These are phyloP conservation scores for Gossypium schwendimanii DNA, from an alignment of 441 rosid genomes.

Conservation along the genomic window DNA sequence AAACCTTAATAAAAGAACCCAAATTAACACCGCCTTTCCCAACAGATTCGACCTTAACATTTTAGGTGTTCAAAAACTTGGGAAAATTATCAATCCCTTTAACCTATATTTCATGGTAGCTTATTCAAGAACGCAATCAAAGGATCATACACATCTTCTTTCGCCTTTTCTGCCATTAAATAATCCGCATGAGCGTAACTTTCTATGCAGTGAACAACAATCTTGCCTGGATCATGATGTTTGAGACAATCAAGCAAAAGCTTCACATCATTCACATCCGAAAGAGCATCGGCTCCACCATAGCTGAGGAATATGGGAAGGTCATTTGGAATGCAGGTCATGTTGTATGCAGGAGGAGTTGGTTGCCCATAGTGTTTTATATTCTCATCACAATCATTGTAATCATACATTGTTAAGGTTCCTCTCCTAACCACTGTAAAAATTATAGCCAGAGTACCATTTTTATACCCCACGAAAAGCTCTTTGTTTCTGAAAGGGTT, in stretches of 20 bases:
- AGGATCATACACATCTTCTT: constrained; percentile 28
- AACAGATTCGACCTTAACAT: too few species aligned
- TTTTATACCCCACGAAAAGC: background rate
- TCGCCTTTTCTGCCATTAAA: constrained; percentile 30
- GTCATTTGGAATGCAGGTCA: constrained; percentile 32
- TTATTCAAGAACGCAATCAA: constrained; percentile 21
- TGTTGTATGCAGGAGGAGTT: constrained; percentile 36
- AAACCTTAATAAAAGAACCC: too few species aligned
- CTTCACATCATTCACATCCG: constrained; percentile 26
- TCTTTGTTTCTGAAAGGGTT: background rate
- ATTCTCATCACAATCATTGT: constrained; percentile 27
- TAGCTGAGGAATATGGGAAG: constrained; percentile 31
- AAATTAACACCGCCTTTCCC: too few species aligned
- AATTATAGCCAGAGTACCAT: background rate
- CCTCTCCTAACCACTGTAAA: constrained; percentile 38
- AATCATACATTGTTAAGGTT: constrained; percentile 33
- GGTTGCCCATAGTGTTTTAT: constrained; percentile 35
- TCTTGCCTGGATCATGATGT: constrained; percentile 23
- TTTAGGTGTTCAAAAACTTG: too few species aligned
- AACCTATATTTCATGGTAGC: background rate
- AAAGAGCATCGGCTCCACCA: constrained; percentile 33
- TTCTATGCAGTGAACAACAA: constrained; percentile 15
- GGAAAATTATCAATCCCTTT: too few species aligned
- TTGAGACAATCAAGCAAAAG: constrained; percentile 21
- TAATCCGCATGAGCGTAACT: constrained; percentile 30